A percentile compares a stretch with the other conserved stretches of the same genome.
Conservation (phyloP, 208 protist genomes). For the Leishmania guyanensis region DNA sequence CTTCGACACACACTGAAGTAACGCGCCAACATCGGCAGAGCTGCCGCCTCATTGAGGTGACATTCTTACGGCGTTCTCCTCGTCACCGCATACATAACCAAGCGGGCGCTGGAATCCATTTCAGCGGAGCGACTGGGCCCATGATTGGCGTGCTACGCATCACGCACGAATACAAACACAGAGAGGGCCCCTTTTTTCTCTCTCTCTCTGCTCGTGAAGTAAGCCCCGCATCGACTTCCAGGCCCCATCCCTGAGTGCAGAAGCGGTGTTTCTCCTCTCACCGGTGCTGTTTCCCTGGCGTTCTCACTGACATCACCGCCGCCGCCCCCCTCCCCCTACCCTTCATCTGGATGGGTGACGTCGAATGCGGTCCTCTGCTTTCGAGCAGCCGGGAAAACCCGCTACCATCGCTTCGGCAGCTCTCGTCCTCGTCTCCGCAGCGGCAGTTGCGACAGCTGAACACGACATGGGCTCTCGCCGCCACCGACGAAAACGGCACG, state of each 20-base stretch:
- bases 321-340: background rate
- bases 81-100: background rate
- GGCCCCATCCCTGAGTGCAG: background rate
- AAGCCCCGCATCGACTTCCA: background rate
- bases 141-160: background rate
- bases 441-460: background rate
- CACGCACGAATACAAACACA: background rate
- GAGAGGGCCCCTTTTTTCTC: too few species aligned
- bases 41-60: background rate
- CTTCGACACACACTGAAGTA: background rate
- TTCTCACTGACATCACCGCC: background rate
- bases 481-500: too few species aligned
- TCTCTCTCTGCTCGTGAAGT: background rate
- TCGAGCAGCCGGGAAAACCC: background rate
- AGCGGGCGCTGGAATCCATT: background rate
- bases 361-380: slow-evolving; percentile 20
- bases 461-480: background rate
- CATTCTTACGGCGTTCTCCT: background rate
- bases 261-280: background rate
- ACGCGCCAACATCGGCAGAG: background rate
- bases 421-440: background rate
- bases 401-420: too few species aligned
- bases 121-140: too few species aligned
- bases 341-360: background rate
- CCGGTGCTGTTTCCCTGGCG: background rate